Evolutionary conservation across 2,329 filamentous ascomycete species (phyloP).

Genomic region (Apiospora phragmitis): DNA sequence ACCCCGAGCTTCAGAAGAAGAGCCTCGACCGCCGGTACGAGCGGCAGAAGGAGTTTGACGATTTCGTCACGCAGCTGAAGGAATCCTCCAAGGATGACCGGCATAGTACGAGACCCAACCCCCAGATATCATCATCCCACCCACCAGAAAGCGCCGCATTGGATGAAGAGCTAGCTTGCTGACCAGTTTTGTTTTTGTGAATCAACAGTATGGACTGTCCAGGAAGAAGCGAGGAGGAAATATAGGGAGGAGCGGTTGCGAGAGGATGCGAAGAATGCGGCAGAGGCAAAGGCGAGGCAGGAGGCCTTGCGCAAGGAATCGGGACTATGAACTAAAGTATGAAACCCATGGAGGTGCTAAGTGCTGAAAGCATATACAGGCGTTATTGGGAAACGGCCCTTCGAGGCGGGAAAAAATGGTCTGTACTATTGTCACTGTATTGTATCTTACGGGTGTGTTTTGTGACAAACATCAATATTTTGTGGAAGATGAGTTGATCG

Average conservation of each 20-base stretch:
- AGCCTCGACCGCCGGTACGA: conserved; percentile 78
- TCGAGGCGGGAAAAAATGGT: background rate
- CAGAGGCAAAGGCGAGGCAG: conserved; percentile 40
- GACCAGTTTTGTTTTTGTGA: background rate
- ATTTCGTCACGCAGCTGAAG: conserved; percentile 82
- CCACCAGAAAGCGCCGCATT: background rate
- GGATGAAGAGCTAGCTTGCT: background rate
- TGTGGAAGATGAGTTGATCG: too few relatives aligned
- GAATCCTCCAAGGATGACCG: conserved; percentile 89
- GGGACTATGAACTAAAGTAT: conserved; percentile 18
- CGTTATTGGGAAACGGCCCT: background rate
- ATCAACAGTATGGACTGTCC: conserved; percentile 45
- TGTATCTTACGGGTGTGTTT: background rate
- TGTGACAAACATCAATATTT: too few relatives aligned
- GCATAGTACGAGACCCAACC: conserved; percentile 60
- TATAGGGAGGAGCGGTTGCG: conserved; percentile 34
- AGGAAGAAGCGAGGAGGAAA: conserved; percentile 39
- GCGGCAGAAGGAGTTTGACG: conserved; percentile 82
- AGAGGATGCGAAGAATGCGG: conserved; percentile 34
- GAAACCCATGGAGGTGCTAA: background rate
- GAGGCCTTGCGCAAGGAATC: conserved; percentile 42
- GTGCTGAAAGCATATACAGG: background rate
- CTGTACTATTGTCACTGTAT: background rate
- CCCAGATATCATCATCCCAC: background rate
- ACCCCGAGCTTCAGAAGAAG: conserved; percentile 87